Percentiles rank a stretch among this genome's conserved stretches.
Conservation (phyloP, 192 early-diverging fungal species). For the Haplosporangium gracile region DNA sequence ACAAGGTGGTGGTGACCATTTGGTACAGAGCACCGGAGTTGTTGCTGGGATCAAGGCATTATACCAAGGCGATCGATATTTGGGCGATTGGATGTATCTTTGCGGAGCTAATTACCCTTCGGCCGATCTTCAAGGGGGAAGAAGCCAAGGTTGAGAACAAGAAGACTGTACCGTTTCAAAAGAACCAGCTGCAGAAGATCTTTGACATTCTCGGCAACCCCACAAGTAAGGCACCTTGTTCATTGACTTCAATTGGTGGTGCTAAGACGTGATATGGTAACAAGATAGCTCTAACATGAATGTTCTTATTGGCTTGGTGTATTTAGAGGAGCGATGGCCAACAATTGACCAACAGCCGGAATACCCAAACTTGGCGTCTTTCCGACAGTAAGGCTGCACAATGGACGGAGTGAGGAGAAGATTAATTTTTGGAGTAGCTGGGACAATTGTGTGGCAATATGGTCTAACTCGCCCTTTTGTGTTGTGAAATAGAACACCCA, state of each 20-base stretch:
- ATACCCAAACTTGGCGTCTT: conserved; percentile 69
- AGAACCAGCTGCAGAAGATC: conserved; percentile 88
- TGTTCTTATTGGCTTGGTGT: background rate
- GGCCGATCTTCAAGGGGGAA: conserved; percentile 94
- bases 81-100: conserved; percentile 97
- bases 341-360: conserved; percentile 80
- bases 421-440: background rate
- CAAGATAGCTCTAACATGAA: conserved; percentile 36
- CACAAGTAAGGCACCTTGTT: conserved; percentile 58
- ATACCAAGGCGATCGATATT: conserved; percentile 82
- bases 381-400: conserved; percentile 65
- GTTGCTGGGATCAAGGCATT: conserved; percentile 87
- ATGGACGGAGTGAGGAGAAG: background rate
- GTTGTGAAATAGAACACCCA: conserved; percentile 25
- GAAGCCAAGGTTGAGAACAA: conserved; percentile 86
- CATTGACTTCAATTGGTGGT: conserved; percentile 4
- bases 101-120: conserved; percentile 86
- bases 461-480: background rate
- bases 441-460: background rate
- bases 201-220: conserved; percentile 92
- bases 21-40: conserved; percentile 98
- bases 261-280: no score
- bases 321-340: conserved; percentile 80
- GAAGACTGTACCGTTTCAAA: conserved; percentile 87
- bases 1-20: conserved; percentile 92